These are phyloP conservation scores for Sanghuangporus sanghuang DNA, from an alignment of 1,284 basidiomycete genomes.

Conservation along the genomic window DNA sequence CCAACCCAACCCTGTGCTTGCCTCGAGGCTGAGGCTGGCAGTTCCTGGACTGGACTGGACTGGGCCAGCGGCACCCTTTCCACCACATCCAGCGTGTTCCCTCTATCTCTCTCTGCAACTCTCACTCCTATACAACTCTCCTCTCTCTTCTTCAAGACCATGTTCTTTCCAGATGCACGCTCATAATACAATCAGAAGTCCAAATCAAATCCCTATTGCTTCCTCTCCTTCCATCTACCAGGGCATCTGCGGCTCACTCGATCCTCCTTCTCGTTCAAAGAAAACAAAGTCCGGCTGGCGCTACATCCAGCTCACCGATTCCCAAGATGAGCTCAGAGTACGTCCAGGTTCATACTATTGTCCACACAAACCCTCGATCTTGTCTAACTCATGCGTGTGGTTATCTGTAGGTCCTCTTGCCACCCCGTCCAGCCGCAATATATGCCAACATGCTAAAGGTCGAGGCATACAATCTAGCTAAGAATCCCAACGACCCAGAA, in stretches of 20 bases:
- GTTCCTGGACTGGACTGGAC: neutral
- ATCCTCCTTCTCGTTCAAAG: slow-evolving; percentile 44
- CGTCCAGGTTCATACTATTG: slow-evolving; percentile 14
- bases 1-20: neutral
- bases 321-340: slow-evolving; percentile 66
- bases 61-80: neutral
- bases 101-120: neutral
- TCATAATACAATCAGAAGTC: slow-evolving; percentile 23
- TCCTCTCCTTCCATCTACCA: slow-evolving; percentile 20
- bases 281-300: slow-evolving; percentile 53
- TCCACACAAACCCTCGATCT: slow-evolving; percentile 13
- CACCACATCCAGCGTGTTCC: neutral
- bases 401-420: slow-evolving; percentile 51
- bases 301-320: slow-evolving; percentile 70
- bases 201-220: slow-evolving; percentile 22
- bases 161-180: slow-evolving; percentile 19
- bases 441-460: slow-evolving; percentile 60
- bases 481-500: slow-evolving; percentile 36
- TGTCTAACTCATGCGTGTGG: slow-evolving; percentile 11
- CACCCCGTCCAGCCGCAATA: slow-evolving; percentile 63
- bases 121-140: neutral
- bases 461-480: slow-evolving; percentile 54
- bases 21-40: neutral
- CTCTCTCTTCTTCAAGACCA: slow-evolving; percentile 8
- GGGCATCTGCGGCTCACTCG: slow-evolving; percentile 67